Conservation (phyloP, 1,284 basidiomycete species). For the Vanrija pseudolonga region DNA sequence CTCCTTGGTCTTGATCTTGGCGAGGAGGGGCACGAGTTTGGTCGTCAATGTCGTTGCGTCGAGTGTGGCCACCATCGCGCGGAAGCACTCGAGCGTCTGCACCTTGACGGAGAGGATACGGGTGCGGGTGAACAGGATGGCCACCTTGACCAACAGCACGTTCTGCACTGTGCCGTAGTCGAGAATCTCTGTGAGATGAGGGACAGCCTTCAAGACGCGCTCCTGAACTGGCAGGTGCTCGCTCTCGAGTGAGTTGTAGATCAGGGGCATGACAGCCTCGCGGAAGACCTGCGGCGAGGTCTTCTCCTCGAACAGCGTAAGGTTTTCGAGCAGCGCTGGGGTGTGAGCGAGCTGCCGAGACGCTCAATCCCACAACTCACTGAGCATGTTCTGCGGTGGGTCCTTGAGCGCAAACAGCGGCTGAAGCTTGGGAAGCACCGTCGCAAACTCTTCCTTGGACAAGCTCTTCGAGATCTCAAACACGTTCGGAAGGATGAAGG, state of each 20-base stretch:
- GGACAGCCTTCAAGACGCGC: constrained; percentile 77
- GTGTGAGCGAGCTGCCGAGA: neutral
- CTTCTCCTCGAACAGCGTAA: constrained; percentile 82
- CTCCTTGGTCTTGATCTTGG: constrained; percentile 93
- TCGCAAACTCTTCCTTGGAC: constrained; percentile 74
- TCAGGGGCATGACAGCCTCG: constrained; percentile 90
- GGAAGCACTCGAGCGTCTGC: constrained; percentile 80
- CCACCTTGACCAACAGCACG: constrained; percentile 79
- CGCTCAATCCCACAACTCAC: constrained; percentile 22
- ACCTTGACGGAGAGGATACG: constrained; percentile 82
- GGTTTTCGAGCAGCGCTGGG: constrained; percentile 73
- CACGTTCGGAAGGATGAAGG: constrained; percentile 97
- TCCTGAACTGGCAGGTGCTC: constrained; percentile 90
- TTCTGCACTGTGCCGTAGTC: constrained; percentile 89
- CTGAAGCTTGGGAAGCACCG: constrained; percentile 76
- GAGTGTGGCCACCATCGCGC: constrained; percentile 86
- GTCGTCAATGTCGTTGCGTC: constrained; percentile 90
- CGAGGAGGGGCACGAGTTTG: constrained; percentile 87
- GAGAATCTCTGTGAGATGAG: constrained; percentile 83
- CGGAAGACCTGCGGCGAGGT: constrained; percentile 81
- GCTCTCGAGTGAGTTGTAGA: constrained; percentile 91
- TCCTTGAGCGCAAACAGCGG: constrained; percentile 89
- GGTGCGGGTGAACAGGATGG: constrained; percentile 84
- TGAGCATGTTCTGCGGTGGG: constrained; percentile 94
- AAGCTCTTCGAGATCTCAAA: constrained; percentile 82